Conservation (phyloP, 2,329 filamentous ascomycete genomes). For the Mycosphaerella arachidis region DNA sequence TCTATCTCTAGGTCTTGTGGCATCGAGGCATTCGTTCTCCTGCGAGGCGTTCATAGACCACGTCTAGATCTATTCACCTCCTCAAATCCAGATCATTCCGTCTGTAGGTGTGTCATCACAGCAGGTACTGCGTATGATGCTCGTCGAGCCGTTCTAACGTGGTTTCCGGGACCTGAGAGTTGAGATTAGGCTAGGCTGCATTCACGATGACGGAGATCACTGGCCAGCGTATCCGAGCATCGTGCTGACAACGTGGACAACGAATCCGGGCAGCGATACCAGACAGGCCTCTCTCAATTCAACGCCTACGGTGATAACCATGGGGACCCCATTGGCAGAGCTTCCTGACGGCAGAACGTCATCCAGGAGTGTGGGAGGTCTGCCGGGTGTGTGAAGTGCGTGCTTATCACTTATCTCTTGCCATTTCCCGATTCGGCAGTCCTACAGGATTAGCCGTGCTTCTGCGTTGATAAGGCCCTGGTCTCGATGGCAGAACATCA, state of each 20-base stretch:
- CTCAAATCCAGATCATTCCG: neutral
- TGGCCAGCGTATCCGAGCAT: neutral
- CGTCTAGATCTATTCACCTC: neutral
- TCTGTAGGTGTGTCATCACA: neutral
- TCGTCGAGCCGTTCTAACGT: neutral
- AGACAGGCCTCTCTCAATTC: neutral
- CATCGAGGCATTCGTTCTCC: neutral
- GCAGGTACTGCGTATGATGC: neutral
- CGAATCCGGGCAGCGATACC: neutral
- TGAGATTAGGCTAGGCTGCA: neutral
- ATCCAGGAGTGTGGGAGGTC: neutral
- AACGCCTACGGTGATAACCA: neutral
- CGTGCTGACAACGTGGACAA: neutral
- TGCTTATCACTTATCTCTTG: neutral
- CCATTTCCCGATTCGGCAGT: neutral
- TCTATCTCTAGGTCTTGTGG: neutral
- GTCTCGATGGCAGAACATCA: neutral
- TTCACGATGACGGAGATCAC: neutral
- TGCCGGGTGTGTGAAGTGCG: neutral
- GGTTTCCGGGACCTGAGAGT: neutral
- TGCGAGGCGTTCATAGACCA: neutral
- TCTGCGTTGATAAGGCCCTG: neutral
- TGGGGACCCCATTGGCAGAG: neutral
- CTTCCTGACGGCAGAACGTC: neutral
- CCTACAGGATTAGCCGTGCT: neutral